phyloP scores from a whole-genome alignment of 2,329 filamentous ascomycete genomes.

The Zasmidium angulare region DNA sequence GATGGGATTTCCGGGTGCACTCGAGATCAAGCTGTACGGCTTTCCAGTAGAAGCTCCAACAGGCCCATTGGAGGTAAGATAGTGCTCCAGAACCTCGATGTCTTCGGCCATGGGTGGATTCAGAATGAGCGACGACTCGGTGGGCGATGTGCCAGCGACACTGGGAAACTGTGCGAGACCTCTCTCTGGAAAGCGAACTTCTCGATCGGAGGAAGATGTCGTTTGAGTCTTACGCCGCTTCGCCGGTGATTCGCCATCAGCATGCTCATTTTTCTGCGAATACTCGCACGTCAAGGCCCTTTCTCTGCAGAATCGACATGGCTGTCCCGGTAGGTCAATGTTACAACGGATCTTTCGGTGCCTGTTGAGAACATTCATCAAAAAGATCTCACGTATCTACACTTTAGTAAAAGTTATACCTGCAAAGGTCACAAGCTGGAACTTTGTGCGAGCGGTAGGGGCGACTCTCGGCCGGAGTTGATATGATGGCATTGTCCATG shows the following conservation, averaged over 20 bases:
- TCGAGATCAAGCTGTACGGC: slow-evolving; percentile 53
- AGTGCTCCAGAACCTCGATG: slow-evolving; percentile 41
- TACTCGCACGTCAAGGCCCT: slow-evolving; percentile 40
- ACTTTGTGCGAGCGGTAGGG: slow-evolving; percentile 46
- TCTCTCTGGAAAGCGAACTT: background rate
- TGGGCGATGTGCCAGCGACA: slow-evolving; percentile 22
- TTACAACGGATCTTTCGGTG: slow-evolving; percentile 44
- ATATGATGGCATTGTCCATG: background rate
- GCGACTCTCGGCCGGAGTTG: slow-evolving; percentile 15
- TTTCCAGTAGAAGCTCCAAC: slow-evolving; percentile 31
- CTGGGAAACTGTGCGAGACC: slow-evolving; percentile 28
- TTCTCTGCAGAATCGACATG: slow-evolving; percentile 42
- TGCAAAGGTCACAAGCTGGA: slow-evolving; percentile 43
- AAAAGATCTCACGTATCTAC: too few species aligned
- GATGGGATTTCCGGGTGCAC: slow-evolving; percentile 41
- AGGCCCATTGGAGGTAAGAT: slow-evolving; percentile 35
- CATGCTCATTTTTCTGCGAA: slow-evolving; percentile 14
- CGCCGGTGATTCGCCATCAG: background rate
- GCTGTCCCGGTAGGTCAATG: slow-evolving; percentile 40
- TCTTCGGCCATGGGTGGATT: slow-evolving; percentile 44
- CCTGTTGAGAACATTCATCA: too few species aligned
- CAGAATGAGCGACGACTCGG: slow-evolving; percentile 40
- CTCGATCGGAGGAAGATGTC: background rate
- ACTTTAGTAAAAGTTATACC: too few species aligned
- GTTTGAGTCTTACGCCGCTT: slow-evolving; percentile 16